Percentiles rank a stretch among this genome's conserved stretches.
Evolutionary conservation across 1,284 basidiomycete genomes (phyloP).

Genomic region (Moesziomyces globuligerus): DNA sequence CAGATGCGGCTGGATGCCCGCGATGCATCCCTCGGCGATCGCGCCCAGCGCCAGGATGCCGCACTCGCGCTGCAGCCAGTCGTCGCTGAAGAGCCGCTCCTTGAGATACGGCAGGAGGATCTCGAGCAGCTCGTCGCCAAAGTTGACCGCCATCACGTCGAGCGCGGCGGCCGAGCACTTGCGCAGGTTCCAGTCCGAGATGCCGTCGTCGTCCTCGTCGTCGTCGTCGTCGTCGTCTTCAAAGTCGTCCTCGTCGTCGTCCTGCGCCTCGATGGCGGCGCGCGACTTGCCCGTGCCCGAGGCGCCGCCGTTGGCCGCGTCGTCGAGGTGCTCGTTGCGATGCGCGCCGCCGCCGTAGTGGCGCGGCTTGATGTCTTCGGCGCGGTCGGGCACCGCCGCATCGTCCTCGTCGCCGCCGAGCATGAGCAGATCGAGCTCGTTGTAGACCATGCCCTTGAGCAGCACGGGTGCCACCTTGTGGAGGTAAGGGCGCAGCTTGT

Average conservation of each 20-base stretch:
- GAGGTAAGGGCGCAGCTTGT: conserved; percentile 85
- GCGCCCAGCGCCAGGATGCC: conserved; percentile 96
- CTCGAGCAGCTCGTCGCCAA: conserved; percentile 84
- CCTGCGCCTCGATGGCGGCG: conserved; percentile 70
- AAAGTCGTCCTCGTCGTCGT: conserved; percentile 77
- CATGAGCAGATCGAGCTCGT: conserved; percentile 94
- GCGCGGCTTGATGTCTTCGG: conserved; percentile 89
- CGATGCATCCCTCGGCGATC: conserved; percentile 98
- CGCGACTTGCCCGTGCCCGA: conserved; percentile 51
- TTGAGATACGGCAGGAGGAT: conserved; percentile 90
- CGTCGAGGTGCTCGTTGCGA: conserved; percentile 65
- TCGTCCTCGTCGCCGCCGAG: conserved; percentile 88
- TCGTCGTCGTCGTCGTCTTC: conserved; percentile 88
- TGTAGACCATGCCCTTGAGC: conserved; percentile 96
- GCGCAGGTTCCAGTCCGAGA: conserved; percentile 98
- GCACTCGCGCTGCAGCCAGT: conserved; percentile 95
- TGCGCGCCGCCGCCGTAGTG: conserved; percentile 85
- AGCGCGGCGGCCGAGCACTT: conserved; percentile 98
- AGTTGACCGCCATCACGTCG: conserved; percentile 94
- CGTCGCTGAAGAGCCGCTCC: conserved; percentile 88
- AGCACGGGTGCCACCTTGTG: conserved; percentile 89
- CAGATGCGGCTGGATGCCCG: conserved; percentile 92
- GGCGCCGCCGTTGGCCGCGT: conserved; percentile 60
- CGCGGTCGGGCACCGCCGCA: conserved; percentile 81
- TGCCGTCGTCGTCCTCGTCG: conserved; percentile 93